Evolutionary conservation across 2,329 filamentous ascomycete genomes (phyloP).

Genomic region (Aspergillus aculeatinus): DNA sequence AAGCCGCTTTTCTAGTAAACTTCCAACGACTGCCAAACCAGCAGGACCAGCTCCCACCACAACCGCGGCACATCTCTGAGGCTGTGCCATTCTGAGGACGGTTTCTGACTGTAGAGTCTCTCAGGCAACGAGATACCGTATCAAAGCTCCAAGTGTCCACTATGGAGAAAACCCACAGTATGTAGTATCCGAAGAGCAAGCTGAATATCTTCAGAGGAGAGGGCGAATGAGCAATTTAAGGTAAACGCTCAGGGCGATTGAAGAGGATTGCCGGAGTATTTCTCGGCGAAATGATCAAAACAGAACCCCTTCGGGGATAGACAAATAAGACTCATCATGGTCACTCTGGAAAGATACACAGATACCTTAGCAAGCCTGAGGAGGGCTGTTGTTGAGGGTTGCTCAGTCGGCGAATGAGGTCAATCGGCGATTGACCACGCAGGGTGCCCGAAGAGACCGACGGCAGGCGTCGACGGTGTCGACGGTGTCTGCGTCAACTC

Average conservation of each 20-base stretch:
- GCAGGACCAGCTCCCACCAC: conserved; percentile 61
- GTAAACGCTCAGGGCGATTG: background rate
- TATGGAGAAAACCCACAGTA: background rate
- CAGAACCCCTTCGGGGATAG: conserved; percentile 7
- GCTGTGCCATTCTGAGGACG: conserved; percentile 23
- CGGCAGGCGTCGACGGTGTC: background rate
- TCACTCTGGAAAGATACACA: background rate
- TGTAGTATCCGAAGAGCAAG: background rate
- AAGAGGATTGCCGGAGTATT: conserved; percentile 14
- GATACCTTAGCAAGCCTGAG: background rate
- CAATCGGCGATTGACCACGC: background rate
- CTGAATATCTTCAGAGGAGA: background rate
- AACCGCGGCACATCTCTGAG: conserved; percentile 51
- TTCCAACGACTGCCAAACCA: conserved; percentile 62
- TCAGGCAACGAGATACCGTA: background rate
- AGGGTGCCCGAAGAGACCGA: background rate
- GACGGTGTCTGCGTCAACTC: background rate
- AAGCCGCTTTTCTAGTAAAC: conserved; percentile 56
- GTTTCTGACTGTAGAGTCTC: background rate
- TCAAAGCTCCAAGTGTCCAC: background rate
- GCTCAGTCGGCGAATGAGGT: background rate
- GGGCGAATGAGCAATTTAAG: conserved; percentile 10
- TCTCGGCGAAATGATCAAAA: conserved; percentile 19
- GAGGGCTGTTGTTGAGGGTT: background rate
- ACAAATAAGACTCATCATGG: background rate